phyloP scores from a whole-genome alignment of 164 flowering plant species.

The Aristolochia californica region DNA sequence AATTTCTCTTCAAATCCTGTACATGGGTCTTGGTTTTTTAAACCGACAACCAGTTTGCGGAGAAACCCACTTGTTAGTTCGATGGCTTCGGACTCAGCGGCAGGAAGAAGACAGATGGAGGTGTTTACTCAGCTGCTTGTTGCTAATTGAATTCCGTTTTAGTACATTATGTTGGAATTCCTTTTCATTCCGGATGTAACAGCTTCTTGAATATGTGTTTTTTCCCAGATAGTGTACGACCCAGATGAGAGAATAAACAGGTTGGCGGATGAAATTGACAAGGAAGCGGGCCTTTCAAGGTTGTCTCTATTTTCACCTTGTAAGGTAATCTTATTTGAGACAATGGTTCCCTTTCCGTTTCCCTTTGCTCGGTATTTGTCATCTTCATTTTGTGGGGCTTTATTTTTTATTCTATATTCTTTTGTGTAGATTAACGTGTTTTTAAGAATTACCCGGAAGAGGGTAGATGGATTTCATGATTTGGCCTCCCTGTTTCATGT shows the following conservation, averaged over 20 bases:
- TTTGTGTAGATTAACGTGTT: conserved; percentile 74
- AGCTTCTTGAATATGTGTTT: not conserved
- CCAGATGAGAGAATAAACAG: conserved; percentile 61
- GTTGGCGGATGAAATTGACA: conserved; percentile 77
- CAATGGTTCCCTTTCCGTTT: not conserved
- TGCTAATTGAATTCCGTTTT: not conserved
- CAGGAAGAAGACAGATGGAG: conserved; percentile 47
- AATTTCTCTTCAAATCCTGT: conserved; percentile 12
- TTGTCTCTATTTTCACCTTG: conserved; percentile 92
- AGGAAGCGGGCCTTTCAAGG: conserved; percentile 60
- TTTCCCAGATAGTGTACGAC: conserved; percentile 52
- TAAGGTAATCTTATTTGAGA: conserved; percentile 36
- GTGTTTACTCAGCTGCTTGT: conserved; percentile 6
- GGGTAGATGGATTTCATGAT: conserved; percentile 98
- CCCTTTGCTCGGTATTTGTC: not conserved
- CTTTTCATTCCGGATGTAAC: not conserved
- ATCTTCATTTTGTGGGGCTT: not conserved
- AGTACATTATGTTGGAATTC: not conserved
- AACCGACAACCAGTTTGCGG: conserved; percentile 12
- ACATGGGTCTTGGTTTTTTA: conserved; percentile 20
- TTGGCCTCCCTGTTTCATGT: conserved; percentile 98
- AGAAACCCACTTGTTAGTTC: conserved; percentile 30
- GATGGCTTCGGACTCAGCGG: conserved; percentile 25
- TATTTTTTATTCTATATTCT: not conserved
- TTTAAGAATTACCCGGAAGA: conserved; percentile 74